Base-by-base conservation (phyloP, 2,329 filamentous ascomycete genomes). In the Scytalidium sp. region DNA sequence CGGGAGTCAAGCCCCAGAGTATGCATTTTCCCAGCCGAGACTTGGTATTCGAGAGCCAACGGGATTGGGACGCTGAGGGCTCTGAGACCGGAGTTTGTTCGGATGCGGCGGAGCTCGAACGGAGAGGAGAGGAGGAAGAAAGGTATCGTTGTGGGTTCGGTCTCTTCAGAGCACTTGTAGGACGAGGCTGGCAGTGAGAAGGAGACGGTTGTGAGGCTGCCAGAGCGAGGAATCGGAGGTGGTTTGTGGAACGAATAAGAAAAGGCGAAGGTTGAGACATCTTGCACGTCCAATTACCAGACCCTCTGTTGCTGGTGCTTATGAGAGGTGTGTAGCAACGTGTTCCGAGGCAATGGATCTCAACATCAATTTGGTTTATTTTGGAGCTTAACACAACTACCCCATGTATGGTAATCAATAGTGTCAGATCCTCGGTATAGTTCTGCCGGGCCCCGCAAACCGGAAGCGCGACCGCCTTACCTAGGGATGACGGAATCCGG, bases 21-120 rank as follows among this genome's bases (percentile, higher is more conserved):
- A 93, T 81, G 65, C 89, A 92, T 69, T 83, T 84, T 2, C 88
- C 88, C 22, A 93, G 71, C 17, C 88, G 79, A 13, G 72, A 62
- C 62, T 84, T 86, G 40, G 86, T 78, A 51, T 85, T 79, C 3
- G 83, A 79, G 29, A 91, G 80, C 88, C 88, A 94, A 75, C 17
- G 84, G 73, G n/a, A 64, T n/a, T 36, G 32, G 7, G 13, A 75
- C 60, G 60, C 75, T 52, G 57, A 48, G 19, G 58, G 54, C 8
- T 59, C 56, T 22, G 51, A 42, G 43, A 19, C 60, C 21, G 23
- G 60, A 52, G 48, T 54, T 54, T 11, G 64, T 64, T 43, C 63
- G 58, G 39, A 47, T 46, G 50, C 52, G 60, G 47, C 48, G 29
- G 43, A 40, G 41, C 46, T 53, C 45, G 40, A 15, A 55, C 36